phyloP scores from a whole-genome alignment of 2,329 filamentous ascomycete species.

The Raffaelea deltoideospora region DNA sequence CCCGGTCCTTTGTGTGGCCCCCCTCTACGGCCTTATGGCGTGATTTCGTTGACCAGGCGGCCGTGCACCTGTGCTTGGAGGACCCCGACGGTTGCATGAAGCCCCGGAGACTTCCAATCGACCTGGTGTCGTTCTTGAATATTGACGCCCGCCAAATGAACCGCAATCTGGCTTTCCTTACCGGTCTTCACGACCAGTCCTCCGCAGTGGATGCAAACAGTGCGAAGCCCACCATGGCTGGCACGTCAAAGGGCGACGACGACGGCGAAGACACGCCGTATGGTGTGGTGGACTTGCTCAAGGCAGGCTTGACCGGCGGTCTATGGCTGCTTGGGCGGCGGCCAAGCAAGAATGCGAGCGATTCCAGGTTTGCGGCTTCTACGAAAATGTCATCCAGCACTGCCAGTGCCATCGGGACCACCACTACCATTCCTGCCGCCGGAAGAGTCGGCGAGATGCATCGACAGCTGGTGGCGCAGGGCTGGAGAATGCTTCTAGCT shows the following conservation, averaged over 20 bases:
- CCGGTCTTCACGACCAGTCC: constrained; percentile 17
- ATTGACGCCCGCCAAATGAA: constrained; percentile 38
- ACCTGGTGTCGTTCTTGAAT: constrained; percentile 31
- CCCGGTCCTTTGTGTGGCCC: constrained; percentile 21
- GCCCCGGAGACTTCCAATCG: constrained; percentile 29
- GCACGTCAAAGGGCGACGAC: background rate
- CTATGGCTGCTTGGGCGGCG: too few relatives aligned
- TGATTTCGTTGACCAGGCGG: constrained; percentile 23
- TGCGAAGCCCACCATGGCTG: background rate
- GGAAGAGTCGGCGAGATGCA: background rate
- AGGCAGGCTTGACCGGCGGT: too few relatives aligned
- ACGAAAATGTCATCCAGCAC: too few relatives aligned
- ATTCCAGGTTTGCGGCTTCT: too few relatives aligned
- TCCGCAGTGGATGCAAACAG: background rate
- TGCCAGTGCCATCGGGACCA: background rate
- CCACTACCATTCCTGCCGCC: too few relatives aligned
- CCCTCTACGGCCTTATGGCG: constrained; percentile 15
- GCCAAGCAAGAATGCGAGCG: too few relatives aligned
- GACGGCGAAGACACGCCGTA: too few relatives aligned
- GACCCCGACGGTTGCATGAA: constrained; percentile 19
- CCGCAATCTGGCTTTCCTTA: constrained; percentile 34
- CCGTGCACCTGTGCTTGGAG: constrained; percentile 33
- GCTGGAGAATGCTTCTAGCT: background rate
- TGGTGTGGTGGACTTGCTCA: too few relatives aligned
- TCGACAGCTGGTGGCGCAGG: background rate